Percentiles rank a stretch among this genome's conserved stretches.
phyloP scores from a whole-genome alignment of 2,329 filamentous ascomycete genomes.

The Cercospora sojina region DNA sequence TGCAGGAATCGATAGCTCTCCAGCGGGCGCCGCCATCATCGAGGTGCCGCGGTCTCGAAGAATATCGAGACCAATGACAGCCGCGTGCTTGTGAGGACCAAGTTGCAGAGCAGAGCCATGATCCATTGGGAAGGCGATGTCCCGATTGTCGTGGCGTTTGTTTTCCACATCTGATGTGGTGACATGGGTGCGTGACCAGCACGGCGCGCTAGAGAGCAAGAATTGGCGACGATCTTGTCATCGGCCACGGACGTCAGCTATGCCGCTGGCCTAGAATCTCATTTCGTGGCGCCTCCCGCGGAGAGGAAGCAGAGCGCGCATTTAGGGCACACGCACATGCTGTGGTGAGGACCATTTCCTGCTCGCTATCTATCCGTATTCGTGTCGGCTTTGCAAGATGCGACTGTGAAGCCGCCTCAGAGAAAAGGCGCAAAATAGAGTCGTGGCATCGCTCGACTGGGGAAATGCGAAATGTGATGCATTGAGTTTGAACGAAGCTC shows the following conservation, averaged over 20 bases:
- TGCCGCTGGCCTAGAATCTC: not conserved
- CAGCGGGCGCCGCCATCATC: not conserved
- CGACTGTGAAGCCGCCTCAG: not conserved
- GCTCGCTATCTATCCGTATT: not conserved
- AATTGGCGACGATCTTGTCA: slow-evolving; percentile 18
- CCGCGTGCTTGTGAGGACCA: not conserved
- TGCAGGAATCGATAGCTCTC: not conserved
- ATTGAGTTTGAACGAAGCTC: slow-evolving; percentile 5
- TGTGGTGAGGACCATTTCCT: not conserved
- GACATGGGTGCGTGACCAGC: slow-evolving; percentile 12
- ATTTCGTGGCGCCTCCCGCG: not conserved
- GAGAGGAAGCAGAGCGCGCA: not conserved
- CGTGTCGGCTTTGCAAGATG: not conserved
- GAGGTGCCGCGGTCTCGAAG: not conserved
- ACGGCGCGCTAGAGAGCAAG: slow-evolving; percentile 14
- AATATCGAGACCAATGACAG: not conserved
- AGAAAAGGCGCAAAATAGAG: not conserved
- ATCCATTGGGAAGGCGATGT: not conserved
- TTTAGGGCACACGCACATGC: not conserved
- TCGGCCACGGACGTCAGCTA: slow-evolving; percentile 21
- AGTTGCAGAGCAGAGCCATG: not conserved
- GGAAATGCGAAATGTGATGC: slow-evolving; percentile 11
- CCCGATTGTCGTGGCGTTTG: not conserved
- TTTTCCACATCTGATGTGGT: not conserved
- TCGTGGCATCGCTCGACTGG: not conserved